Evolutionary conservation across 2,329 filamentous ascomycete genomes (phyloP).

Genomic region (Fusarium acutatum): DNA sequence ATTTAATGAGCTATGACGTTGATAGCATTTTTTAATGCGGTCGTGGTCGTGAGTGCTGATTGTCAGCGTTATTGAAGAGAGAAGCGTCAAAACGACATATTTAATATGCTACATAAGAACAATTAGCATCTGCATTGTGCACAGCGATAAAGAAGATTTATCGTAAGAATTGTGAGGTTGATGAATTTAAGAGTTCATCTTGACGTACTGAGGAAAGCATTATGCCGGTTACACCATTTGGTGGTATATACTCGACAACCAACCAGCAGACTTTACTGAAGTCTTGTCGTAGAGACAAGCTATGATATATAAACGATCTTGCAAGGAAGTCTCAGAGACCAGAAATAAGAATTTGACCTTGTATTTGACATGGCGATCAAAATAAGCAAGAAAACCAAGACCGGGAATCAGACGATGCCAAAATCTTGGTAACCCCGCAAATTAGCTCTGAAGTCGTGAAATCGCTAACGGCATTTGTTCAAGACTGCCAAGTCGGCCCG

Average conservation of each 20-base stretch:
- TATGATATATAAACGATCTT: rapidly evolving
- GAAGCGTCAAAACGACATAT: not conserved
- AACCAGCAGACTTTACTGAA: rapidly evolving
- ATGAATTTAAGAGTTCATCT: not conserved
- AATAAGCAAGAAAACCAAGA: not conserved
- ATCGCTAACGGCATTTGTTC: not conserved
- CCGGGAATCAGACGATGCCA: not conserved
- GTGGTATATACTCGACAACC: rapidly evolving
- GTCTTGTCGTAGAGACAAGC: rapidly evolving
- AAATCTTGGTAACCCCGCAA: not conserved
- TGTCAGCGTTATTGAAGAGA: not conserved
- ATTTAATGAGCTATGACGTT: not conserved
- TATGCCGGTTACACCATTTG: rapidly evolving
- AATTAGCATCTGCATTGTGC: rapidly evolving
- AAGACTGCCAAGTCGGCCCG: not conserved
- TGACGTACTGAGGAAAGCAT: not conserved
- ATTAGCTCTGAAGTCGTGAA: not conserved
- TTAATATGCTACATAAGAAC: not conserved
- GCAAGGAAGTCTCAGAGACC: rapidly evolving
- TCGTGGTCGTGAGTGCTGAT: not conserved
- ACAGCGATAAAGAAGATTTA: rapidly evolving
- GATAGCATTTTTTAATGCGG: not conserved
- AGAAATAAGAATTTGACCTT: rapidly evolving
- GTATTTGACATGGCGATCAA: not conserved
- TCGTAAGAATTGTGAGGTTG: rapidly evolving